Conservation (phyloP, 179 eudicot genomes). For the Beta corolliflora region DNA sequence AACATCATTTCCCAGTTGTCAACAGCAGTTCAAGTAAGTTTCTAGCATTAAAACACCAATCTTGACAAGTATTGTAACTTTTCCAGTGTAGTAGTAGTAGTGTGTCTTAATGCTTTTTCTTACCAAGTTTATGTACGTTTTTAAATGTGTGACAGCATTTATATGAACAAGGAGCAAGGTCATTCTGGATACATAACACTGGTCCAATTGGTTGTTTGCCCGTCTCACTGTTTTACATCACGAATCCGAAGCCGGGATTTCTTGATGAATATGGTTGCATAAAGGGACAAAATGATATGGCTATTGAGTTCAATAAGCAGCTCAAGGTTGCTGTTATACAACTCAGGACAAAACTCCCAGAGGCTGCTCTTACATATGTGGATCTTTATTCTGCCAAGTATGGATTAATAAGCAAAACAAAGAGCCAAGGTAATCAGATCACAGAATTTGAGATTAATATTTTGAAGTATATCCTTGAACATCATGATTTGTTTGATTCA, state of each 20-base stretch:
- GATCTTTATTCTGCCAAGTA: conserved; percentile 68
- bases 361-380: conserved; percentile 66
- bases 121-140: background rate
- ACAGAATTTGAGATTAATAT: no score
- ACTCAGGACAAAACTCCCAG: conserved; percentile 52
- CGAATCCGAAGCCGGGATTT: conserved; percentile 48
- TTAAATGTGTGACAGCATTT: conserved; percentile 44
- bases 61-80: background rate
- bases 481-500: background rate
- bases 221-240: conserved; percentile 38
- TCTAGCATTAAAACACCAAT: background rate
- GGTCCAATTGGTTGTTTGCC: conserved; percentile 87
- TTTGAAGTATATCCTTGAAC: background rate
- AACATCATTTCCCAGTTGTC: conserved; percentile 57
- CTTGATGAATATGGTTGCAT: conserved; percentile 65
- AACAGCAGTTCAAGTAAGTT: conserved; percentile 59
- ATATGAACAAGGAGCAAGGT: conserved; percentile 64
- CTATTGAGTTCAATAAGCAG: conserved; percentile 66
- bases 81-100: no score
- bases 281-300: conserved; percentile 54
- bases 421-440: conserved; percentile 43
- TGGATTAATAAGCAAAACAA: conserved; percentile 54
- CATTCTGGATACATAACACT: conserved; percentile 75
- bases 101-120: background rate
- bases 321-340: conserved; percentile 52